Evolutionary conservation across 192 early-diverging fungal genomes (phyloP).

Genomic region (Podila horticola): DNA sequence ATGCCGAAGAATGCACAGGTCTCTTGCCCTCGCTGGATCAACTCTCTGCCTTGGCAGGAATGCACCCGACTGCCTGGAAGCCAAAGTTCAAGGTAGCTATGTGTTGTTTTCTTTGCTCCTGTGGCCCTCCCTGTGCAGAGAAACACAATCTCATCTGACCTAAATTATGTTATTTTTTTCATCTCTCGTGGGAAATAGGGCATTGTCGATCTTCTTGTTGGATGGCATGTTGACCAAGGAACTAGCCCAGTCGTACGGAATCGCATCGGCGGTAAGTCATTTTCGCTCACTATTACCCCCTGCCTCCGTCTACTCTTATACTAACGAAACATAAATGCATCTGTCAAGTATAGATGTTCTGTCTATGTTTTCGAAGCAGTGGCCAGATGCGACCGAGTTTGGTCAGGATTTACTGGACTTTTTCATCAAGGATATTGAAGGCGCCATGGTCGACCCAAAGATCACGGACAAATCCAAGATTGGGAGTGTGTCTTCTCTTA

Average conservation of each 20-base stretch:
- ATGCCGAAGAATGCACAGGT: slow-evolving; percentile 14
- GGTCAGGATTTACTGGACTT: slow-evolving; percentile 30
- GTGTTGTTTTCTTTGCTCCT: background rate
- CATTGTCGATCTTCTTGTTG: slow-evolving; percentile 74
- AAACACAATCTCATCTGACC: background rate
- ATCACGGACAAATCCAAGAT: background rate
- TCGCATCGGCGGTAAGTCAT: slow-evolving; percentile 58
- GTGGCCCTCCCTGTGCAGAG: background rate
- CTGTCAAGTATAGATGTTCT: slow-evolving; percentile 12
- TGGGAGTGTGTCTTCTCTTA: slow-evolving; percentile 9
- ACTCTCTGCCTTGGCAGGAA: slow-evolving; percentile 14
- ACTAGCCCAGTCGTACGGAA: slow-evolving; percentile 48
- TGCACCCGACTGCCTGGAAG: slow-evolving; percentile 30
- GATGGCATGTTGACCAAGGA: slow-evolving; percentile 72
- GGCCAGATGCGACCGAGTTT: slow-evolving; percentile 21
- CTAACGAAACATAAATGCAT: background rate
- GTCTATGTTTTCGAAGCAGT: slow-evolving; percentile 20
- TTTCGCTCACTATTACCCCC: background rate
- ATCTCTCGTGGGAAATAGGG: slow-evolving; percentile 29
- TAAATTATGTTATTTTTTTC: background rate
- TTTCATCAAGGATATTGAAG: slow-evolving; percentile 39
- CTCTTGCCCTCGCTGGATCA: slow-evolving; percentile 17
- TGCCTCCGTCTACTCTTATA: background rate
- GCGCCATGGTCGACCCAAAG: background rate
- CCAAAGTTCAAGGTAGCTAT: slow-evolving; percentile 32